Conservation (phyloP, 192 early-diverging fungal genomes). For the Coemansia sp. region DNA sequence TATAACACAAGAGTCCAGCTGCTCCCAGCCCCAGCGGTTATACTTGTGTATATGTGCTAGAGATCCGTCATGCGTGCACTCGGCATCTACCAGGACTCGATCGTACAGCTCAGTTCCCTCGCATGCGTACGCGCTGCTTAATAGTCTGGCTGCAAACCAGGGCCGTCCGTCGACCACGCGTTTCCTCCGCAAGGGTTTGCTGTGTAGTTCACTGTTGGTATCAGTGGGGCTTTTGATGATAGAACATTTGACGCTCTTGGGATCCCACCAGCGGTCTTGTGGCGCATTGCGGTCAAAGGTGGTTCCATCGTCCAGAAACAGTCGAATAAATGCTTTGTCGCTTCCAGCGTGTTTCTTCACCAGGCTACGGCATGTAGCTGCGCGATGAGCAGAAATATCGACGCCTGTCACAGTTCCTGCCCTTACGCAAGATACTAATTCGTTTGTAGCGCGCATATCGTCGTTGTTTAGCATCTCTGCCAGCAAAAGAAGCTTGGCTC, state of each 20-base stretch:
- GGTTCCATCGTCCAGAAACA: slow-evolving; percentile 84
- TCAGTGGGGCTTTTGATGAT: not conserved
- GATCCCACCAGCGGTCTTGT: slow-evolving; percentile 37
- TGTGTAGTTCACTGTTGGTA: not conserved
- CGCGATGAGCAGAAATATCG: slow-evolving; percentile 72
- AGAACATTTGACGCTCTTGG: slow-evolving; percentile 1
- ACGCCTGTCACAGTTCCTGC: slow-evolving; percentile 89
- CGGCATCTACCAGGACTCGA: slow-evolving; percentile 68
- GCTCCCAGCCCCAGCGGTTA: slow-evolving; percentile 75
- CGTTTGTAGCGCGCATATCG: not conserved
- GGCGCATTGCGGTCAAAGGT: slow-evolving; percentile 73
- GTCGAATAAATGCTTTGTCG: slow-evolving; percentile 48
- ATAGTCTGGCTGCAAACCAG: slow-evolving; percentile 73
- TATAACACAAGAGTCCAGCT: slow-evolving; percentile 74
- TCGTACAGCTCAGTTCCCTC: slow-evolving; percentile 58
- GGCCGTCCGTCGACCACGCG: slow-evolving; percentile 38
- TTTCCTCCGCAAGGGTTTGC: not conserved
- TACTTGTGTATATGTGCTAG: slow-evolving; percentile 78
- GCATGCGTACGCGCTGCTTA: slow-evolving; percentile 63
- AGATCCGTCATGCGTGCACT: slow-evolving; percentile 93
- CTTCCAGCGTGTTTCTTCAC: slow-evolving; percentile 68
- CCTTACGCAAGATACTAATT: not conserved
- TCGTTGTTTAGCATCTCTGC: slow-evolving; percentile 65
- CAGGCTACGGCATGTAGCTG: slow-evolving; percentile 71
- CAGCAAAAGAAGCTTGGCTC: slow-evolving; percentile 84